Conservation (phyloP, 23 red algal species). For the Cyanidium caldarium region DNA sequence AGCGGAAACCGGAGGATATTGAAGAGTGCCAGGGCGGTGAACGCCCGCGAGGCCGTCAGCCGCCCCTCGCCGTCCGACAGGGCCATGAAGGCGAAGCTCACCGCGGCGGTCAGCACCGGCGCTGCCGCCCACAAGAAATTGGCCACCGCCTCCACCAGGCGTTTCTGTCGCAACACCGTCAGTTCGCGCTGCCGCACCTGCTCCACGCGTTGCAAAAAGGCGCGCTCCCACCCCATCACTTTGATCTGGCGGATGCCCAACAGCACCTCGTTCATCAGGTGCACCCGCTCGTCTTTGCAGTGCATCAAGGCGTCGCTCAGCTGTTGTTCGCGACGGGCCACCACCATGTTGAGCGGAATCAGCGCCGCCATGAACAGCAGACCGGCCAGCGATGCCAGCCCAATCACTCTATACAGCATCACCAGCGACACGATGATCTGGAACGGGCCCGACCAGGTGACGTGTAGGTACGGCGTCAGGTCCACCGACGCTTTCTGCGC, state of each 20-base stretch:
- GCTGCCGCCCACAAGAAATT: slow-evolving; percentile 18
- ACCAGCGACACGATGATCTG: slow-evolving; percentile 25
- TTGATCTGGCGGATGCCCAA: slow-evolving; percentile 25
- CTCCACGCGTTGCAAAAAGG: slow-evolving; percentile 11
- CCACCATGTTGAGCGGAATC: slow-evolving; percentile 12
- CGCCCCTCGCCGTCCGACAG: neutral
- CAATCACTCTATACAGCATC: slow-evolving; percentile 19
- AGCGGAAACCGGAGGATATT: slow-evolving; percentile 71
- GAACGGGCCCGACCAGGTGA: slow-evolving; percentile 28
- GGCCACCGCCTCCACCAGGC: slow-evolving; percentile 8
- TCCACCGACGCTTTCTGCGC: neutral
- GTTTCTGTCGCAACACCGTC: neutral
- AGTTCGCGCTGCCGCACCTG: slow-evolving; percentile 1
- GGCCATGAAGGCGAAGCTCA: slow-evolving; percentile 15
- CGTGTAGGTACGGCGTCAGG: slow-evolving; percentile 25
- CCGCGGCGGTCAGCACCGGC: slow-evolving; percentile 10
- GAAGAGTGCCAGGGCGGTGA: slow-evolving; percentile 70
- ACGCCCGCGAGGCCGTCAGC: slow-evolving; percentile 25
- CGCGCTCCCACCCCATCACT: slow-evolving; percentile 20
- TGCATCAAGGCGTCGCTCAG: slow-evolving; percentile 12
- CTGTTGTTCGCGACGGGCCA: neutral
- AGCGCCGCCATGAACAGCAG: slow-evolving; percentile 16
- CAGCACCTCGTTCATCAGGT: slow-evolving; percentile 19
- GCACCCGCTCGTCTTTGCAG: slow-evolving; percentile 22
- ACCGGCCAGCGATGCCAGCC: slow-evolving; percentile 14